These are phyloP conservation scores for Anthoceros angustus DNA, from an alignment of 225 moss, liverwort and hornwort species.

Conservation along the genomic window DNA sequence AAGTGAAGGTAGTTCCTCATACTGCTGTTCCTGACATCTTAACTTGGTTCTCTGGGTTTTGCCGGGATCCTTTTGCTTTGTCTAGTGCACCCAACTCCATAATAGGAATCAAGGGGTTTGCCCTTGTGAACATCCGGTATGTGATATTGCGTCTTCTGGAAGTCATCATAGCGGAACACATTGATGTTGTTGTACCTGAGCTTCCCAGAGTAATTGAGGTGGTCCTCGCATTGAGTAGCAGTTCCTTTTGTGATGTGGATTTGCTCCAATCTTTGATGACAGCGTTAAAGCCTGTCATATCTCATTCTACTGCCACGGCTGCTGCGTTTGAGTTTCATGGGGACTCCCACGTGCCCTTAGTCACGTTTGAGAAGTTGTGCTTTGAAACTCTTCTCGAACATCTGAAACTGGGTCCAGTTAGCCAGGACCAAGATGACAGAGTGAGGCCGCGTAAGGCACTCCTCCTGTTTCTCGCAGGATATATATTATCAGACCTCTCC, in stretches of 20 bases:
- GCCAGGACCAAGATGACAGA: constrained; percentile 14
- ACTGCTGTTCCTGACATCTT: constrained; percentile 63
- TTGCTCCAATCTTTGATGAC: constrained; percentile 60
- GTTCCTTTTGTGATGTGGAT: constrained; percentile 64
- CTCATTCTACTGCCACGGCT: constrained; percentile 37
- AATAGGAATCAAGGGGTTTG: constrained; percentile 37
- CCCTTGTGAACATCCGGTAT: constrained; percentile 53
- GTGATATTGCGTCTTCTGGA: constrained; percentile 68
- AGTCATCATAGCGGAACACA: constrained; percentile 68
- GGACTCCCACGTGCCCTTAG: constrained; percentile 13
- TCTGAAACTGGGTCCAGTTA: constrained; percentile 23
- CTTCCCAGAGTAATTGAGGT: constrained; percentile 55
- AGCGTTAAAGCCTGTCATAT: constrained; percentile 62
- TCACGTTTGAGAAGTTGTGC: constrained; percentile 51
- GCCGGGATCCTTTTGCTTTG: constrained; percentile 47
- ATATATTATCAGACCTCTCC: constrained; percentile 60
- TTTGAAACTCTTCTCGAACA: constrained; percentile 64
- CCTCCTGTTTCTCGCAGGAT: constrained; percentile 64
- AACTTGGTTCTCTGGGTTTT: constrained; percentile 80
- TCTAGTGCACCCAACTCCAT: constrained; percentile 12
- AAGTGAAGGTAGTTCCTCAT: constrained; percentile 46
- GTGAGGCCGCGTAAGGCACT: constrained; percentile 32
- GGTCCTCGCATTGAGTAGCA: constrained; percentile 50
- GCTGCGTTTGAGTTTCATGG: constrained; percentile 32
- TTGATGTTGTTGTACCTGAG: constrained; percentile 76